Percentiles rank a stretch among this genome's conserved stretches.
Evolutionary conservation across 768 basidiomycete species (phyloP).

Genomic region (Rhodosporidiobolus odoratus): DNA sequence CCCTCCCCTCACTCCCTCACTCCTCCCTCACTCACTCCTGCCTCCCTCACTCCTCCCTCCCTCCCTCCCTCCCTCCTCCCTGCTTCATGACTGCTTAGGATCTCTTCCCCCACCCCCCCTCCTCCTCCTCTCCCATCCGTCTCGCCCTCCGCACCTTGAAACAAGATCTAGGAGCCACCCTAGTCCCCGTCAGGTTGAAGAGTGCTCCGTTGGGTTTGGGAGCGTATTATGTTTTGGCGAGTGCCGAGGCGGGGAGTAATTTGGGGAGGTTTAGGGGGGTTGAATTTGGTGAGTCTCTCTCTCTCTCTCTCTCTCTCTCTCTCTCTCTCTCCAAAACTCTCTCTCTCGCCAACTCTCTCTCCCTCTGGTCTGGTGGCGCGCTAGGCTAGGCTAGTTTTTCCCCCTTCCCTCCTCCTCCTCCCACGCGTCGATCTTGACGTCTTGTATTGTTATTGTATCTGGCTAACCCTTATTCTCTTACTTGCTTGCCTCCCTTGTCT

Average conservation of each 20-base stretch:
- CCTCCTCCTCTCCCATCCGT: constrained; percentile 49
- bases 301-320: neutral
- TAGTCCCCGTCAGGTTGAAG: constrained; percentile 71
- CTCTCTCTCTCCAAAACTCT: neutral
- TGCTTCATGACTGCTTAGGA: constrained; percentile 53
- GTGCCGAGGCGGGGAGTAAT: constrained; percentile 88
- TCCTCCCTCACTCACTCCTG: neutral
- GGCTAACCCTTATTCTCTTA: no score
- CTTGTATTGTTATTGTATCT: no score
- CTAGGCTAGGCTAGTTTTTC: no score
- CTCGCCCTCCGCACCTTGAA: constrained; percentile 48
- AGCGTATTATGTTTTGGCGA: constrained; percentile 92
- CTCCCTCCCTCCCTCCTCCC: neutral
- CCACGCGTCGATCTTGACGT: no score
- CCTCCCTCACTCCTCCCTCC: neutral
- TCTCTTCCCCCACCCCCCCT: constrained; percentile 65
- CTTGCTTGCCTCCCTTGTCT: neutral
- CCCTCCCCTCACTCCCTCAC: constrained; percentile 53
- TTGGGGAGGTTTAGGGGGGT: constrained; percentile 84
- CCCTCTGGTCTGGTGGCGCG: no score
- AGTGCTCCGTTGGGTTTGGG: constrained; percentile 67
- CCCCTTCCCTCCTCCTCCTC: no score
- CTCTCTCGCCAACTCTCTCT: no score
- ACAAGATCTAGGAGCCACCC: constrained; percentile 56
- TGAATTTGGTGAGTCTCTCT: constrained; percentile 59